These are phyloP conservation scores for Cladophialophora psammophila DNA, from an alignment of 2,329 filamentous ascomycete species.

Conservation along the genomic window DNA sequence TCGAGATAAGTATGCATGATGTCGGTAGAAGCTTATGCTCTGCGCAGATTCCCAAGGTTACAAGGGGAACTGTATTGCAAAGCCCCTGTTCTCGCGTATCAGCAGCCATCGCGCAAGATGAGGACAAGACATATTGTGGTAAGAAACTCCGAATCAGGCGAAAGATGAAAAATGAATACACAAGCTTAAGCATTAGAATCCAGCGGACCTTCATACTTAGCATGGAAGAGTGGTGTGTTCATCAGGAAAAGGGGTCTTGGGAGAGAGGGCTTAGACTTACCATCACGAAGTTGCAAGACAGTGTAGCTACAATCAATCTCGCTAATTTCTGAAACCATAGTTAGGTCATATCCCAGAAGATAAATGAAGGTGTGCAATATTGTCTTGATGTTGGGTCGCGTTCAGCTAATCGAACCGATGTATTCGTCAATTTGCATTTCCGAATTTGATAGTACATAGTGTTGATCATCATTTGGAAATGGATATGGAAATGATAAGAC, in stretches of 20 bases:
- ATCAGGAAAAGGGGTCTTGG: constrained; percentile 52
- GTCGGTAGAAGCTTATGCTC: neutral
- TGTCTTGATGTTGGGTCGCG: neutral
- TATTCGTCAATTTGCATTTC: constrained; percentile 53
- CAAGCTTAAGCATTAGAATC: constrained; percentile 59
- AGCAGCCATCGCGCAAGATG: neutral
- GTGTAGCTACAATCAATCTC: neutral
- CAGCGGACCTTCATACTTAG: constrained; percentile 65
- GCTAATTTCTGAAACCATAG: neutral
- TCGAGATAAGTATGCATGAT: neutral
- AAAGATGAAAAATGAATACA: constrained; percentile 72
- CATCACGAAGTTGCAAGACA: constrained; percentile 9
- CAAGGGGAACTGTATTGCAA: neutral
- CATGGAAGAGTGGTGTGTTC: constrained; percentile 66
- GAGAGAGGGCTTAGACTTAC: constrained; percentile 30
- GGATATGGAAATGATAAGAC: constrained; percentile 15
- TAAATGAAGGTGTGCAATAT: neutral
- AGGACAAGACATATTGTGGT: neutral
- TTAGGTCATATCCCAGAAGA: constrained; percentile 3
- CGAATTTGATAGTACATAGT: constrained; percentile 58
- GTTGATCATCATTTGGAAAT: constrained; percentile 52
- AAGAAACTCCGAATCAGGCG: constrained; percentile 56
- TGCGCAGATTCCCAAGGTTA: neutral
- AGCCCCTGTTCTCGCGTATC: neutral
- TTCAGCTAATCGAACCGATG: constrained; percentile 59